Evolutionary conservation across 805 yeast species (phyloP).

Genomic region (Teunomyces aglyptinius): DNA sequence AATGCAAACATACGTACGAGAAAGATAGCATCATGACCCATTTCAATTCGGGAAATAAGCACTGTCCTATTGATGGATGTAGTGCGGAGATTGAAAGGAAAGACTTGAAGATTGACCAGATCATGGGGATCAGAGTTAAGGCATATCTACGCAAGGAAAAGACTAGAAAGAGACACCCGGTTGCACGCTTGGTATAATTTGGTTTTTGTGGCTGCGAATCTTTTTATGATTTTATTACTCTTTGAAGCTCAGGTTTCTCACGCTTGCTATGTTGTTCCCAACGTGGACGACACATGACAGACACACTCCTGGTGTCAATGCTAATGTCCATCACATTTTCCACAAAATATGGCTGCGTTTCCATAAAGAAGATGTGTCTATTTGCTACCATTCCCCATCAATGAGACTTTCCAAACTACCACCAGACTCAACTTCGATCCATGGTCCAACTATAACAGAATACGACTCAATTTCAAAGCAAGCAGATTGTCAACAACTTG

Average conservation of each 20-base stretch:
- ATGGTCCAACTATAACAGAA: no score
- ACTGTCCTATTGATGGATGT: slow-evolving; percentile 66
- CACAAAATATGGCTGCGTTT: neutral
- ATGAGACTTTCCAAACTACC: neutral
- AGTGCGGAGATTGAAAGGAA: slow-evolving; percentile 26
- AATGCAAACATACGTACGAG: slow-evolving; percentile 67
- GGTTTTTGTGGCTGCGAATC: slow-evolving; percentile 1
- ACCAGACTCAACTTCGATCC: neutral
- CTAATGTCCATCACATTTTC: neutral
- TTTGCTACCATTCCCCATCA: neutral
- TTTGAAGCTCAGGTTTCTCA: no score
- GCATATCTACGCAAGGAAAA: slow-evolving; percentile 25
- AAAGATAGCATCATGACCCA: slow-evolving; percentile 38
- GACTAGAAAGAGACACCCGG: slow-evolving; percentile 8
- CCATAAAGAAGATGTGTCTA: neutral
- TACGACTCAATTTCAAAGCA: no score
- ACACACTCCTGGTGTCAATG: no score
- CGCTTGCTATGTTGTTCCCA: no score
- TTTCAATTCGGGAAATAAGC: slow-evolving; percentile 18
- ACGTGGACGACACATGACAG: no score
- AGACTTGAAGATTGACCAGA: slow-evolving; percentile 45
- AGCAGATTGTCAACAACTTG: no score
- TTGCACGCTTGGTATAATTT: slow-evolving; percentile 9
- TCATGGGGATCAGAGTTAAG: slow-evolving; percentile 57
- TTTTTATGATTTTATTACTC: no score